These are phyloP conservation scores for Pugionium dolabratum DNA, from an alignment of 345 rosid genomes.

Conservation along the genomic window DNA sequence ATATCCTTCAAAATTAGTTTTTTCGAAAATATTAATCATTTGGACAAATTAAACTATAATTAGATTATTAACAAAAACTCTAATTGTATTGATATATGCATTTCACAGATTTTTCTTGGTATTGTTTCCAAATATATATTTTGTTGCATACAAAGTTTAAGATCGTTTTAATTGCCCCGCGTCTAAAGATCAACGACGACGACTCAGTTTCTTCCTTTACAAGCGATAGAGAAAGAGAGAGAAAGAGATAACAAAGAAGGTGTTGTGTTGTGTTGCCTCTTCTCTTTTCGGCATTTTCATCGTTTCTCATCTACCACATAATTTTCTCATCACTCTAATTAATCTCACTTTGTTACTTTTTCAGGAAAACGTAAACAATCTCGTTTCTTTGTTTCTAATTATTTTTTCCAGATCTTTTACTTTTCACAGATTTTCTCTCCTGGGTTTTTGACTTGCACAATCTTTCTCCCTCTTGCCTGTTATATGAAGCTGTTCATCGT, in stretches of 20 bases:
- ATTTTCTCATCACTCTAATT: slow-evolving; percentile 12
- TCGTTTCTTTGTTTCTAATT: background rate
- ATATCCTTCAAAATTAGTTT: background rate
- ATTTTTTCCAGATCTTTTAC: background rate
- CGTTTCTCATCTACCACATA: slow-evolving; percentile 42
- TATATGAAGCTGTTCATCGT: background rate
- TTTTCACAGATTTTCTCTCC: slow-evolving; percentile 15
- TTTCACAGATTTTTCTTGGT: background rate
- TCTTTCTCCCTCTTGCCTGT: slow-evolving; percentile 17
- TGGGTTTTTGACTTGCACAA: slow-evolving; percentile 18
- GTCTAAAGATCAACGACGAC: slow-evolving; percentile 44
- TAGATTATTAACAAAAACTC: too few relatives aligned
- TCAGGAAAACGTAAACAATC: background rate
- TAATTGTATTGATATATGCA: background rate
- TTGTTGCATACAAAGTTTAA: background rate
- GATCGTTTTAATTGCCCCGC: slow-evolving; percentile 39
- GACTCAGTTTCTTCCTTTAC: slow-evolving; percentile 40
- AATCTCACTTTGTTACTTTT: background rate
- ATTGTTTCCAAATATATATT: background rate
- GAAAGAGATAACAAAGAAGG: background rate
- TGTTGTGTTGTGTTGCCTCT: slow-evolving; percentile 19
- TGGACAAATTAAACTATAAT: background rate
- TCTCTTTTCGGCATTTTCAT: slow-evolving; percentile 27
- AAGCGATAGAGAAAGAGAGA: slow-evolving; percentile 30
- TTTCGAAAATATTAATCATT: background rate